Base-by-base conservation (phyloP, 2,329 filamentous ascomycete species). In the Xylaria polymorpha region DNA sequence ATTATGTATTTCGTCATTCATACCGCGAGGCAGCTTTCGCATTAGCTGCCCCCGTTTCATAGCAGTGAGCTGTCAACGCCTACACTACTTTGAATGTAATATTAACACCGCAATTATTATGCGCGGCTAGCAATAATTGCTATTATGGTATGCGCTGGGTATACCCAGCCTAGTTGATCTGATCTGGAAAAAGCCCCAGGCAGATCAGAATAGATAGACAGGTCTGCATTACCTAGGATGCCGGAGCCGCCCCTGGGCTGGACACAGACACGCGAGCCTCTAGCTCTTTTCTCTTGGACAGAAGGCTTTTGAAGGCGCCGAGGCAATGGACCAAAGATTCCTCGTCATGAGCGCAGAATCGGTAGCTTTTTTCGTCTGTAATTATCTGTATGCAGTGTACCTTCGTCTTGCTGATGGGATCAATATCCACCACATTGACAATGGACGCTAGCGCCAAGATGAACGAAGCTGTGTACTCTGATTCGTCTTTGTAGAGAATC, bases 371-470 rank as follows among this genome's bases (percentile, higher is more conserved):
- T 78, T 98, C 95, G 75, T 98, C 95, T 43, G 92, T 93, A 76
- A 99, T 97, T 75, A 98, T 87, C 80, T 98, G 95, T 79, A 98
- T 86, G 80, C 96, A 98, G 78, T 92, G 90, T 56, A 86, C 87
- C 83, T 97, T 98, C 74, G 90, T 96, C 77, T 88, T 91, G 76
- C 92, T 95, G 71, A 97, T 83, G 0, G 94, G 91, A 74, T 98
- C 94, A 64, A 97, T 93, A 77, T 98, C 96, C 25, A 98, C 94
- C 1, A 93, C 94, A 74, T 97, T 93, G 75, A 98, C 91, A 62
- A 99, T 90, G 64, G 86, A 89, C 9, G 88, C 85, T 75, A 98
- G 88, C 4, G 92, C 89, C 41, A 98, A 84, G 74, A 99, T 92
- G 74, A 94, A 91, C 70, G 92, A 86, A 0, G 94, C 93, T 14